Base-by-base conservation (phyloP, 495 filamentous ascomycete genomes). In the Durotheca rogersii region DNA sequence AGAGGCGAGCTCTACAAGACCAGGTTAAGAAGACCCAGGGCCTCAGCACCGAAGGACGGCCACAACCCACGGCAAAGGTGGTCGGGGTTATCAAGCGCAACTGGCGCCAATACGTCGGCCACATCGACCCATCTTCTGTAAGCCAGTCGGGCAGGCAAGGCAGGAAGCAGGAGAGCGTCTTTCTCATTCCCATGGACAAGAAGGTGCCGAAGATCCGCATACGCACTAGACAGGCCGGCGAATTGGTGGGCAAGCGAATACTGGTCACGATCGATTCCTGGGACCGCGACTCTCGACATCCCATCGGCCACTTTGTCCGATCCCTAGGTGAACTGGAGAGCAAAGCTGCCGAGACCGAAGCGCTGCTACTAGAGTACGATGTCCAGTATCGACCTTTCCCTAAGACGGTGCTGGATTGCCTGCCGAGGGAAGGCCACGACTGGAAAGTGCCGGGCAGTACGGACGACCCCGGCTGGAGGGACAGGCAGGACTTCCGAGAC, bases 371-470 rank as follows among this genome's bases (percentile, higher is more conserved):
- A 2, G 93, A 98, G 65, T 95, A 90, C 61, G 94, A 97, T 65
- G 92, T 98, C 18, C 93, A 98, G 63, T 98, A 98, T 69, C 83
- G 92, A 41, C 94, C 93, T 3, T 98, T 98, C 70, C 92, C 93
- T 6, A 96, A 94, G 66, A 84, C 87, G 1, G 92, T 98, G 16
- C 66, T 97, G 34, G 90, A 97, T 67, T 98, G 93, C 64, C 75
- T 98, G 41, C 93, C 93, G 3, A 69, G 76, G 29, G 90, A 97
- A 67, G 94, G 94, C 12, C 94, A 97, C 58, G 85, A 89, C 61
- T 98, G 93, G 93, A 88, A 72, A 63, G 92, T 97, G 4, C 93
- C 93, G 6, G 69, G 73, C 6, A 86, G 78, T 54, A 82, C 72
- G 23, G 82, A 86, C 11, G 81, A 96, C 61, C 81, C 84, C 14